phyloP scores from a whole-genome alignment of 2,329 filamentous ascomycete genomes.

The Cercospora sp. region DNA sequence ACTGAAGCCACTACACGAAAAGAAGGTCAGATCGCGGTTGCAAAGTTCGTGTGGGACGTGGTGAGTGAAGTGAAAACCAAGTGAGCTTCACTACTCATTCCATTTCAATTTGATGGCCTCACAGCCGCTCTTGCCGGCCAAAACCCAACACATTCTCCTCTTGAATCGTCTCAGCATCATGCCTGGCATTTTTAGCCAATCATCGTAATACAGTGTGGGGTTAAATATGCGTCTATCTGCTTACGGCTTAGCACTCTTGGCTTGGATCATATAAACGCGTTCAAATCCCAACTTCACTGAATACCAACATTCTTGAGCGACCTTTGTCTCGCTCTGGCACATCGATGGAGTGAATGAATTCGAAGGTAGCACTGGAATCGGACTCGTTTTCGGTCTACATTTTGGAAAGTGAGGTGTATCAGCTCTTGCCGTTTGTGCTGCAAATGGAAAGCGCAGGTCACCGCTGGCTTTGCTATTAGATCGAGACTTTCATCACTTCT shows the following conservation, averaged over 20 bases:
- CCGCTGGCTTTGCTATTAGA: not conserved
- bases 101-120: not conserved
- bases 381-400: not conserved
- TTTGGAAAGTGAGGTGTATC: too few relatives aligned
- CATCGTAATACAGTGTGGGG: not conserved
- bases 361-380: not conserved
- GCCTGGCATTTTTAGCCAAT: not conserved
- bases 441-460: not conserved
- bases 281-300: not conserved
- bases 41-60: slow-evolving; percentile 19
- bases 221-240: not conserved
- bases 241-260: not conserved
- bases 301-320: not conserved
- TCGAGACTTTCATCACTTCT: not conserved
- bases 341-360: not conserved
- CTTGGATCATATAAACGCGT: not conserved
- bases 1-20: slow-evolving; percentile 50
- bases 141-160: not conserved
- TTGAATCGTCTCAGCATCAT: not conserved
- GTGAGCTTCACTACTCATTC: not conserved
- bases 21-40: slow-evolving; percentile 46
- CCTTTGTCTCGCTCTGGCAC: not conserved
- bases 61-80: not conserved
- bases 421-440: too few relatives aligned
- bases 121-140: not conserved